Evolutionary conservation across 1,284 basidiomycete genomes (phyloP).

Genomic region (Coriolopsis trogii): DNA sequence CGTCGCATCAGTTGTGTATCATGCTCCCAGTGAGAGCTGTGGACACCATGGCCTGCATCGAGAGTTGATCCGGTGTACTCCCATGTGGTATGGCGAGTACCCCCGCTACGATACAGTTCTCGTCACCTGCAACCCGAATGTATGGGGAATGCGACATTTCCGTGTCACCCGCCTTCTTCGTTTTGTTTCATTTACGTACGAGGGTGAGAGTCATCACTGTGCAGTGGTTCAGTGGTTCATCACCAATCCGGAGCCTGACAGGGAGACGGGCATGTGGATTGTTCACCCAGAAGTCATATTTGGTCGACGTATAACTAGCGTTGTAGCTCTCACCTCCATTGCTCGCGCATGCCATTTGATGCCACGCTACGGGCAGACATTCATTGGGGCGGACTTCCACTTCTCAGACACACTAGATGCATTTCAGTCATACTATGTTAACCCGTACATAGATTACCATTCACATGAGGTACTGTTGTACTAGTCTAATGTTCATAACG

Average conservation of each 20-base stretch:
- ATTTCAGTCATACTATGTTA: neutral
- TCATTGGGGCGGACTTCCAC: neutral
- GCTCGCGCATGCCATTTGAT: neutral
- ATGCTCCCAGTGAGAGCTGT: slow-evolving; percentile 32
- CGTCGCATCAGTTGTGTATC: slow-evolving; percentile 17
- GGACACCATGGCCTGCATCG: slow-evolving; percentile 28
- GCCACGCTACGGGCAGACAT: neutral
- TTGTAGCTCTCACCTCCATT: neutral
- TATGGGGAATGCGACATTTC: neutral
- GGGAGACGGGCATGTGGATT: neutral
- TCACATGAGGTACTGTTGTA: neutral
- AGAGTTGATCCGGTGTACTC: slow-evolving; percentile 20
- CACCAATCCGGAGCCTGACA: neutral
- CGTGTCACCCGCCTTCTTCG: neutral
- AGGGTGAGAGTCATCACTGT: neutral
- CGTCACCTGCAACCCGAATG: neutral
- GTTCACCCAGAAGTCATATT: neutral
- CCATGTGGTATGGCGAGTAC: neutral
- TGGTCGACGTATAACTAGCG: neutral
- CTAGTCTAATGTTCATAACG: no score
- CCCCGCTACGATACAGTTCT: neutral
- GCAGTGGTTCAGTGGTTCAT: neutral
- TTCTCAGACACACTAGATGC: neutral
- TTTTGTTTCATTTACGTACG: neutral
- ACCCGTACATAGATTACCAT: neutral